Percentiles rank a stretch among this genome's conserved stretches.
phyloP scores from a whole-genome alignment of 2,329 filamentous ascomycete genomes.

The Monosporascus sp. region DNA sequence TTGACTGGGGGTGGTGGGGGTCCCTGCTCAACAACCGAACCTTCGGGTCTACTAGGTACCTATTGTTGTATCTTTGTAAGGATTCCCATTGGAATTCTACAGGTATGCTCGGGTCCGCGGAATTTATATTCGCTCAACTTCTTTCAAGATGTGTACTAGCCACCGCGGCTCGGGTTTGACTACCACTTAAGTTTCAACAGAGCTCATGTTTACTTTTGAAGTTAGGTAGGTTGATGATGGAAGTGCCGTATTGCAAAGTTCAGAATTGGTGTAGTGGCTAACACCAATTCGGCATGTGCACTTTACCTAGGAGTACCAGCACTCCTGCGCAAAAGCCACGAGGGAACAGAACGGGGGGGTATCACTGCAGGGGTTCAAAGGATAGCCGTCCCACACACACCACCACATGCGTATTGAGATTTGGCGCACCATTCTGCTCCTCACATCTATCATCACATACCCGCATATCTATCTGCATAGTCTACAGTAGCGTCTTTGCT shows the following conservation, averaged over 20 bases:
- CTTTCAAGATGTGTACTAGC: no score
- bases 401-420: neutral
- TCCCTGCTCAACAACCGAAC: neutral
- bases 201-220: no score
- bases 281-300: no score
- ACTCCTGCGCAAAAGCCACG: neutral
- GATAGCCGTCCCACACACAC: neutral
- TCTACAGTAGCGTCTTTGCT: no score
- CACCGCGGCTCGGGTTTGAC: no score
- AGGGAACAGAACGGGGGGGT: neutral
- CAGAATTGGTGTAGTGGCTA: no score
- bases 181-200: no score
- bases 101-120: no score
- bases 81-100: neutral
- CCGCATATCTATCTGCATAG: no score
- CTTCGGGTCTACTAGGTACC: neutral
- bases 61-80: neutral
- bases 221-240: no score
- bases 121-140: neutral
- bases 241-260: no score
- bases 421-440: neutral
- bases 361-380: neutral
- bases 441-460: neutral
- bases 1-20: neutral
- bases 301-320: neutral